A percentile compares a stretch with the other conserved stretches of the same genome.
phyloP scores from a whole-genome alignment of 192 early-diverging fungal species.

The Rhizophagus sp. region DNA sequence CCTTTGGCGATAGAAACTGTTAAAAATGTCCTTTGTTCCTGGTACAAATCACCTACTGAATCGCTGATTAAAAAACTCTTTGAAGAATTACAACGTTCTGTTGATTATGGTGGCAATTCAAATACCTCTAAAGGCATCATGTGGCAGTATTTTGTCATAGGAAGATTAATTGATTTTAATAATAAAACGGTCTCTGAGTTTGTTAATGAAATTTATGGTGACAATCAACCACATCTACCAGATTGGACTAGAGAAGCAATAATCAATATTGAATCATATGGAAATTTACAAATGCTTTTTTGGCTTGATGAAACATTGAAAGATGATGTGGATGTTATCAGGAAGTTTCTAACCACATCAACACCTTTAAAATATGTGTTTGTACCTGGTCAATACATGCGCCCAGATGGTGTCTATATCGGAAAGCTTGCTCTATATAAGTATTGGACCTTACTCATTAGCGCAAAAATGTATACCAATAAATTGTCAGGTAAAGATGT shows the following conservation, averaged over 20 bases:
- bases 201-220: not conserved
- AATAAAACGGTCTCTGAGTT: not conserved
- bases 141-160: conserved; percentile 10
- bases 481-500: too few relatives aligned
- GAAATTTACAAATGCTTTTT: not conserved
- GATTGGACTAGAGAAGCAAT: too few relatives aligned
- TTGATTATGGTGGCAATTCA: not conserved
- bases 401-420: not conserved
- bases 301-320: not conserved
- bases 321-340: not conserved
- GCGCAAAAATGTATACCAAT: too few relatives aligned
- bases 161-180: not conserved
- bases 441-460: too few relatives aligned
- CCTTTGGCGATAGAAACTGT: not conserved
- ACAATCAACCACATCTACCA: not conserved
- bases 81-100: not conserved
- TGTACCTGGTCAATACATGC: not conserved
- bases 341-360: not conserved
- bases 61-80: not conserved
- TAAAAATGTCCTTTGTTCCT: not conserved
- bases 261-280: not conserved
- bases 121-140: conserved; percentile 18
- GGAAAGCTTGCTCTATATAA: not conserved
- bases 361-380: not conserved
- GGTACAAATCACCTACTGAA: not conserved